Base-by-base conservation (phyloP, 139 green algal species). In the Tetraselmis chui region DNA sequence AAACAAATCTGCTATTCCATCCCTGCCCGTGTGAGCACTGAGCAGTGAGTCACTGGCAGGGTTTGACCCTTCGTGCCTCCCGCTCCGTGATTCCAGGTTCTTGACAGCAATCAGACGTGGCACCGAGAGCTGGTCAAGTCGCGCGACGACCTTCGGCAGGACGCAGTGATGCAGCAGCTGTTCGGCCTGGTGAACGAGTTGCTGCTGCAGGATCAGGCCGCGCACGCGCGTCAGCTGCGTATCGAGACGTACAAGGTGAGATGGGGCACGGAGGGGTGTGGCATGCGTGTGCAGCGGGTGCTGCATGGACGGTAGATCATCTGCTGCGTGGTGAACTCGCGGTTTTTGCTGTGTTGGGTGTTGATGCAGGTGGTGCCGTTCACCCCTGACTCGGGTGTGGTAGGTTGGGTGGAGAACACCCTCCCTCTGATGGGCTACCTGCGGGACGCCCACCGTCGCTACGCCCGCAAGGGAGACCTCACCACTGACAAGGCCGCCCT, bases 161-260 rank as follows among this genome's bases (percentile, higher is more conserved):
- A 99, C 78, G 96, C 96, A 0, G 94, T 98, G 2, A 99, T 99
- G 92, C 93, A 98, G 90, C 96, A 99, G 89, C 94, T 98, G 85
- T 99, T 99, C 77, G 86, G 84, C 2, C 89, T 98, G 29, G 86
- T 97, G 75, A 98, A 97, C 83, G 75, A 79, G 11, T 87, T 98
- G 78, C 88, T 99, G 30, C 74, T 76, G 25, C 76, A 86, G 24
- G 82, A 91, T 83, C 59, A 80, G 1, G 85, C 83, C 25, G 89
- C 93, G 1, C 29, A 81, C 74, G 83, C 76, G 25, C 89, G 92
- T 28, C 29, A 80, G 1, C 92, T 98, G n/a, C 79, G 80, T 30
- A 92, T 98, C 23, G 83, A 83, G 28, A 98, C 92, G 0, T 98
- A 97, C 90, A 93, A 93, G 79, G 93, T 90, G 23, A 2, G 29